Conservation (phyloP, 345 rosid genomes). For the Lepidium sativum region DNA sequence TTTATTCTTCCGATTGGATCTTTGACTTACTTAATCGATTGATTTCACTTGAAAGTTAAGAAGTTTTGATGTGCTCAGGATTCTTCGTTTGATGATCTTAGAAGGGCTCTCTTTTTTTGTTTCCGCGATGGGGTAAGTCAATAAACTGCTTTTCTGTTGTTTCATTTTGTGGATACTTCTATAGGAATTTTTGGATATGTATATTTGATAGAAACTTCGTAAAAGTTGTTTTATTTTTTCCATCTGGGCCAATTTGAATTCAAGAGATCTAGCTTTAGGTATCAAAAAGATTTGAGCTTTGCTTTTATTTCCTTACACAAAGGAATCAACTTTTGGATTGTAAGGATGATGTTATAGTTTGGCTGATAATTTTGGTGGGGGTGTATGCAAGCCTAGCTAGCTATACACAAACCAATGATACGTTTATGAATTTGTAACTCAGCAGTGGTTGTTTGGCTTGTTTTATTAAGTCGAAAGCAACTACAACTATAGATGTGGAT, state of each 20-base stretch:
- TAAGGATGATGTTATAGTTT: background rate
- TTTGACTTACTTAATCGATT: background rate
- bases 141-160: background rate
- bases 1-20: background rate
- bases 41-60: background rate
- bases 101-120: background rate
- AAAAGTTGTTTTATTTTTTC: background rate
- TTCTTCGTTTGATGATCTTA: slow-evolving; percentile 3
- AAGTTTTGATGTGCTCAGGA: background rate
- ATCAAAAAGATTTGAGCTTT: background rate
- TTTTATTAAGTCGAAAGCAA: slow-evolving; percentile 37
- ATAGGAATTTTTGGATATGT: background rate
- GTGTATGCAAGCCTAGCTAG: background rate
- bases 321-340: background rate
- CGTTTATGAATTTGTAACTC: slow-evolving; percentile 44
- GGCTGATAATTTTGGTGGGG: background rate
- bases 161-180: background rate
- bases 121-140: slow-evolving; percentile 18
- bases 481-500: background rate
- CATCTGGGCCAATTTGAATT: background rate
- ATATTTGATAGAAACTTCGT: too few species aligned
- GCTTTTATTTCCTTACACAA: background rate
- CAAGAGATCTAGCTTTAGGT: background rate
- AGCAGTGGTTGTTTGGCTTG: slow-evolving; percentile 79
- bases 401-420: background rate